Conservation (phyloP, 495 filamentous ascomycete species). For the Trichoderma virens region DNA sequence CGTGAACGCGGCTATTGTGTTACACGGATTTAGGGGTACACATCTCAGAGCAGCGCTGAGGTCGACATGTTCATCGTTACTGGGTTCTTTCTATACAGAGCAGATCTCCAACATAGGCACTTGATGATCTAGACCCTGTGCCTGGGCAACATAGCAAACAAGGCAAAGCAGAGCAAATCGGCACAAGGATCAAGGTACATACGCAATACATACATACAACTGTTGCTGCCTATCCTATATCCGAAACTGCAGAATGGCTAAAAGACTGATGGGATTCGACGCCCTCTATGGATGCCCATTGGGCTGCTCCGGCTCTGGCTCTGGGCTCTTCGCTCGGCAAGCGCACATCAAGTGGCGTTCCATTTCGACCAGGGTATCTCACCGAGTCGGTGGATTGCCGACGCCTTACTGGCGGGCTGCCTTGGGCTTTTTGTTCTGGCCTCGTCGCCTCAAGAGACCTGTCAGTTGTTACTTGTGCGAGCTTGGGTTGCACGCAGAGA, state of each 20-base stretch:
- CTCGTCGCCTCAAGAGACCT: background rate
- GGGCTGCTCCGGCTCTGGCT: background rate
- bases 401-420: background rate
- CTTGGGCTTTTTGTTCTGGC: background rate
- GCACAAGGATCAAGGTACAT: background rate
- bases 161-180: background rate
- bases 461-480: slow-evolving; percentile 2
- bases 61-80: background rate
- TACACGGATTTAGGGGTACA: too few relatives aligned
- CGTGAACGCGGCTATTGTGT: too few relatives aligned
- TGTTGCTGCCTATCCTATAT: background rate
- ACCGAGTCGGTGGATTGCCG: slow-evolving; percentile 5
- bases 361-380: background rate
- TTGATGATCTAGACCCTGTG: background rate
- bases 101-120: background rate
- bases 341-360: background rate
- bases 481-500: too few relatives aligned
- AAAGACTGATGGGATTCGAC: background rate
- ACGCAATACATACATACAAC: background rate
- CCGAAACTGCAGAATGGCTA: slow-evolving; percentile 5
- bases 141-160: background rate
- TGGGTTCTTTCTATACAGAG: background rate
- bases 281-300: background rate
- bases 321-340: too few relatives aligned
- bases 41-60: too few relatives aligned